Conservation (phyloP, 2,329 filamentous ascomycete genomes). For the Penicillium griseofulvum region DNA sequence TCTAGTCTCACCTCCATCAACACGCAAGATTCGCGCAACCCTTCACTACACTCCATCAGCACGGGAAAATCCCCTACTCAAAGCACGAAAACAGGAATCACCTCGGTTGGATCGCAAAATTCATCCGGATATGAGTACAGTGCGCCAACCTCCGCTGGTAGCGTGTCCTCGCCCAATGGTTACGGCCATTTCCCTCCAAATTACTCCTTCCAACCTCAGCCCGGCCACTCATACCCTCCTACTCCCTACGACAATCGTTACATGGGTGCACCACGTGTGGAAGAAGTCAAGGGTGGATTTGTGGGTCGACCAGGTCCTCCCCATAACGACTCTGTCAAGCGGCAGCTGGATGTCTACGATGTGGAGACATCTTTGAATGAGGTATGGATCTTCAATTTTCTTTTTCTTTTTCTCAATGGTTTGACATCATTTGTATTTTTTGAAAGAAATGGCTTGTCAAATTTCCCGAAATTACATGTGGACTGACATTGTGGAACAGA, state of each 20-base stretch:
- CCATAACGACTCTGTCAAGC: conserved; percentile 55
- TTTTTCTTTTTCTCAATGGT: neutral
- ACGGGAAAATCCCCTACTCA: conserved; percentile 44
- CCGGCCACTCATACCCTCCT: conserved; percentile 33
- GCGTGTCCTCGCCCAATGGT: conserved; percentile 40
- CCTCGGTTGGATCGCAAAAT: conserved; percentile 39
- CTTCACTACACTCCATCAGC: conserved; percentile 42
- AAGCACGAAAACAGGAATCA: conserved; percentile 39
- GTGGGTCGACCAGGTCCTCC: conserved; percentile 30
- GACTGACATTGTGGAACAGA: conserved; percentile 33
- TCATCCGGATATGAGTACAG: conserved; percentile 40
- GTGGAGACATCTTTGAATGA: conserved; percentile 52
- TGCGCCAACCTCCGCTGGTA: conserved; percentile 36
- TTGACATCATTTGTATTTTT: neutral
- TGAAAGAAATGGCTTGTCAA: neutral
- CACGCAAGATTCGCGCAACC: conserved; percentile 42
- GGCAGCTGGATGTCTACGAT: conserved; percentile 63
- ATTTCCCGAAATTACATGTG: conserved; percentile 2
- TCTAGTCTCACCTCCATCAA: conserved; percentile 41
- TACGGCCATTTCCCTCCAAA: conserved; percentile 38
- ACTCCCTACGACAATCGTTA: conserved; percentile 35
- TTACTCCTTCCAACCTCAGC: conserved; percentile 29
- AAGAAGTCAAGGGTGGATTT: conserved; percentile 36
- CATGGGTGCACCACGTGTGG: conserved; percentile 29
- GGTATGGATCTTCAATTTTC: conserved; percentile 33